A percentile compares a stretch with the other conserved stretches of the same genome.
phyloP scores from a whole-genome alignment of 169 alveolate genomes.

The Eimeria sp. region DNA sequence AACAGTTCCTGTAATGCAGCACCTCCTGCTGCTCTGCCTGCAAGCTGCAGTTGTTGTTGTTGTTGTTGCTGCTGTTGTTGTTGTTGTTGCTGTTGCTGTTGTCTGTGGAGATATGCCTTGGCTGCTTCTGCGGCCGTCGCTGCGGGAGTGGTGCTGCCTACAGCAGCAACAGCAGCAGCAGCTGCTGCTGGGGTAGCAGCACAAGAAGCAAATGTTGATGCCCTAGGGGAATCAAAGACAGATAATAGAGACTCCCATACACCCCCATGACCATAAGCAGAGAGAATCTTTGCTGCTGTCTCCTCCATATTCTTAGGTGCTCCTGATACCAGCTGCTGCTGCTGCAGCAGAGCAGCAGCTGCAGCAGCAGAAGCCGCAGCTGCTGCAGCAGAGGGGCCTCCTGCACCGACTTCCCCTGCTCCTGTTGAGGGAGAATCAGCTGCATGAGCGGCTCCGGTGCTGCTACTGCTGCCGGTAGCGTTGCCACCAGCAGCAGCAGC shows the following conservation, averaged over 20 bases:
- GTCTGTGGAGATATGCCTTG: constrained; percentile 69
- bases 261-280: constrained; percentile 90
- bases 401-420: not conserved
- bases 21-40: not conserved
- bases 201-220: constrained; percentile 63
- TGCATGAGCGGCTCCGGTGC: not conserved
- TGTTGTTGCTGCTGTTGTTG: constrained; percentile 47
- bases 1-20: constrained; percentile 44
- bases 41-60: not conserved
- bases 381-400: not conserved
- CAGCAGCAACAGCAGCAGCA: constrained; percentile 52
- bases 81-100: constrained; percentile 20
- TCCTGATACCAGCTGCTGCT: constrained; percentile 56
- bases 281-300: constrained; percentile 80
- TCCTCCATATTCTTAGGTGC: constrained; percentile 81
- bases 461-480: constrained; percentile 17
- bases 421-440: too few species aligned
- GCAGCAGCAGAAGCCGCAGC: constrained; percentile 1
- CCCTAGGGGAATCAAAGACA: constrained; percentile 88
- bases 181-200: constrained; percentile 52
- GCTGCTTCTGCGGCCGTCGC: constrained; percentile 19
- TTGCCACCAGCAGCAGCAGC: constrained; percentile 18
- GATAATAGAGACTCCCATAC: constrained; percentile 93
- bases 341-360: not conserved
- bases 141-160: not conserved